These are phyloP conservation scores for Oryza glumipatula DNA, from an alignment of 176 grass and related monocot genomes.

Conservation along the genomic window DNA sequence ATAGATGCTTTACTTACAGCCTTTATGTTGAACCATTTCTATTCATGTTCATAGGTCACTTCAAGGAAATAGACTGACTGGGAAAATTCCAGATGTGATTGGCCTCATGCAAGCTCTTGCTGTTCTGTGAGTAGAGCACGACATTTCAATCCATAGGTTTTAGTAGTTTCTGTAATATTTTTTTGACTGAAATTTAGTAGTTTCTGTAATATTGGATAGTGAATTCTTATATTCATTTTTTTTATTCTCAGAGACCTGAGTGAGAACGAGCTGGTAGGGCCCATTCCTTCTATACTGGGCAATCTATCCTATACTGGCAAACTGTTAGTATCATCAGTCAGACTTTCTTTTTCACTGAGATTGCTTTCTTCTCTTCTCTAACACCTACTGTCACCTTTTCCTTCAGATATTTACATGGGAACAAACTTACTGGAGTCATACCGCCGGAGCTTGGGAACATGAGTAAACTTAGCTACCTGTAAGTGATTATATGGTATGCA, in stretches of 20 bases:
- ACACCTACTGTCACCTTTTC: conserved; percentile 2
- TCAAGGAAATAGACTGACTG: conserved; percentile 90
- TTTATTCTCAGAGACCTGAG: conserved; percentile 77
- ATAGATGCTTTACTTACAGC: neutral
- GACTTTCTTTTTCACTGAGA: neutral
- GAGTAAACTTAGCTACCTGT: conserved; percentile 98
- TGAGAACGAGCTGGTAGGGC: conserved; percentile 83
- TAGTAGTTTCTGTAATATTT: neutral
- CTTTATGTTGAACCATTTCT: conserved; percentile 12
- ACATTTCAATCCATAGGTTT: conserved; percentile 14
- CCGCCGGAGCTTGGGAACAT: conserved; percentile 95
- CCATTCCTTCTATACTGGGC: conserved; percentile 94
- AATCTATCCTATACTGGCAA: conserved; percentile 99
- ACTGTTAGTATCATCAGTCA: conserved; percentile 65
- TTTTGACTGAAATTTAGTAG: no score
- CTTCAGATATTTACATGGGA: conserved; percentile 89
- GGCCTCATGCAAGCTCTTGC: conserved; percentile 99
- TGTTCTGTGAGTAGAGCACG: conserved; percentile 77
- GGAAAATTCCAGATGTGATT: conserved; percentile 97
- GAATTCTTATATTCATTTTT: neutral
- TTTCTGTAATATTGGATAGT: conserved; percentile 1
- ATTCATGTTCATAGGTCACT: conserved; percentile 67
- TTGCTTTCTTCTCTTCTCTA: conserved; percentile 16
- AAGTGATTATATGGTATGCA: conserved; percentile 44
- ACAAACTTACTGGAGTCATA: conserved; percentile 85